Evolutionary conservation across 1,284 basidiomycete genomes (phyloP).

Genomic region (Peniophora sp.): DNA sequence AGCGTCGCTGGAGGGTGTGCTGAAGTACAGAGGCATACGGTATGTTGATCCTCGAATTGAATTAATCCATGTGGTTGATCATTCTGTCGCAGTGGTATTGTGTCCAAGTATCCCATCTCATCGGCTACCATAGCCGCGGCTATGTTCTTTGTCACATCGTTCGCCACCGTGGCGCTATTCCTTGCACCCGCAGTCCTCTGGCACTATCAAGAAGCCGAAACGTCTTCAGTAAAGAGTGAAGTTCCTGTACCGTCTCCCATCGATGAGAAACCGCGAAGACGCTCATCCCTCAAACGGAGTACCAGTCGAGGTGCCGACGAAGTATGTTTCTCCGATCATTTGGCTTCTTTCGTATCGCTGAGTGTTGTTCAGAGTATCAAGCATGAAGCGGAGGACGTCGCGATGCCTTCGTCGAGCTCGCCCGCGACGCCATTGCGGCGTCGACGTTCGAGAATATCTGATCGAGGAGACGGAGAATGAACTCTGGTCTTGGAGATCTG

Average conservation of each 20-base stretch:
- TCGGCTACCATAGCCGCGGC: conserved; percentile 36
- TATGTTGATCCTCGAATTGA: conserved; percentile 25
- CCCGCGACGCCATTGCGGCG: conserved; percentile 25
- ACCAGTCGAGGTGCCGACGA: conserved; percentile 14
- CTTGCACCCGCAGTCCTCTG: conserved; percentile 14
- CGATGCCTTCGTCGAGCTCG: conserved; percentile 18
- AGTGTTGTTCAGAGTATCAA: not conserved
- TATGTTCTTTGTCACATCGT: conserved; percentile 45
- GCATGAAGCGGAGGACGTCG: conserved; percentile 15
- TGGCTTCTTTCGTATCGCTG: not conserved
- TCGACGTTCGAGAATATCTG: conserved; percentile 29
- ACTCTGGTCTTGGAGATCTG: not conserved
- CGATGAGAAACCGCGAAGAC: conserved; percentile 17
- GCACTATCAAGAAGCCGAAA: conserved; percentile 4
- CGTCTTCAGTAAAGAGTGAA: not conserved
- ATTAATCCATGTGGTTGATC: not conserved
- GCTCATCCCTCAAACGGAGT: conserved; percentile 19
- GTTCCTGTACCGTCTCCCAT: conserved; percentile 4
- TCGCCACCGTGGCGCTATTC: conserved; percentile 41
- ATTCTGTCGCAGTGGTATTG: conserved; percentile 42
- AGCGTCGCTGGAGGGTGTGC: conserved; percentile 50
- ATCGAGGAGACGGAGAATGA: conserved; percentile 25
- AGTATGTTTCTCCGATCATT: not conserved
- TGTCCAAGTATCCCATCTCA: conserved; percentile 62
- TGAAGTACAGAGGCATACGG: conserved; percentile 62